A percentile compares a stretch with the other conserved stretches of the same genome.
Conservation (phyloP, 1,284 basidiomycete species). For the Pyrrhoderma lamaoense region DNA sequence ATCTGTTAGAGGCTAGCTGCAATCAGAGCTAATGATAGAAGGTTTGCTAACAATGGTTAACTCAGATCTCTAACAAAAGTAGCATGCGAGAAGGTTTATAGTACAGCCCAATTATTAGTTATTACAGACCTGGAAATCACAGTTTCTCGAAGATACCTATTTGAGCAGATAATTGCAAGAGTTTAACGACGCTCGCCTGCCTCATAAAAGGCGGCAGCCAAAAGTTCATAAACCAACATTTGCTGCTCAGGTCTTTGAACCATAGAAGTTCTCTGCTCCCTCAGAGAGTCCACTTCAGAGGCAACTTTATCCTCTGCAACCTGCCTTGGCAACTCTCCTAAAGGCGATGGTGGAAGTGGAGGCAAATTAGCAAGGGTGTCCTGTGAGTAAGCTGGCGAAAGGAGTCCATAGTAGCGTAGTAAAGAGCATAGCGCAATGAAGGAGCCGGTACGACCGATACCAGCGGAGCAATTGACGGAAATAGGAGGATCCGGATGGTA, state of each 20-base stretch:
- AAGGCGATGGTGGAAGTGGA: conserved; percentile 37
- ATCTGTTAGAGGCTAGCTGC: too few relatives aligned
- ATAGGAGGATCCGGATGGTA: conserved; percentile 59
- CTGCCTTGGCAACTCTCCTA: conserved; percentile 47
- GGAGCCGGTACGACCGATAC: conserved; percentile 85
- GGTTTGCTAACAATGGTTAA: too few relatives aligned
- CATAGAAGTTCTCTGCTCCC: conserved; percentile 79
- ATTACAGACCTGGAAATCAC: too few relatives aligned
- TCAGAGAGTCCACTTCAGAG: conserved; percentile 65
- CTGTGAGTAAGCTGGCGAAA: conserved; percentile 25
- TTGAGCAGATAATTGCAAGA: too few relatives aligned
- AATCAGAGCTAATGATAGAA: too few relatives aligned
- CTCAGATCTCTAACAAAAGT: too few relatives aligned
- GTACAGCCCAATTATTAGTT: too few relatives aligned
- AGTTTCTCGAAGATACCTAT: too few relatives aligned
- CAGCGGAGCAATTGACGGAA: conserved; percentile 82
- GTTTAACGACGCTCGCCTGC: neutral
- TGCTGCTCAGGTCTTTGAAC: conserved; percentile 68
- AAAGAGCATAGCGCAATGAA: conserved; percentile 77
- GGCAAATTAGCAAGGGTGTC: conserved; percentile 18
- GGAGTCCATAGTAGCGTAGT: conserved; percentile 48
- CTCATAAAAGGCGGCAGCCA: conserved; percentile 33
- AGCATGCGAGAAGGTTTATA: too few relatives aligned
- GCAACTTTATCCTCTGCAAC: conserved; percentile 56
- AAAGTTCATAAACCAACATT: conserved; percentile 56